A percentile compares a stretch with the other conserved stretches of the same genome.
These are phyloP conservation scores for Saccharomyces cerevisiae DNA, from an alignment of 805 yeast species.

Conservation along the genomic window DNA sequence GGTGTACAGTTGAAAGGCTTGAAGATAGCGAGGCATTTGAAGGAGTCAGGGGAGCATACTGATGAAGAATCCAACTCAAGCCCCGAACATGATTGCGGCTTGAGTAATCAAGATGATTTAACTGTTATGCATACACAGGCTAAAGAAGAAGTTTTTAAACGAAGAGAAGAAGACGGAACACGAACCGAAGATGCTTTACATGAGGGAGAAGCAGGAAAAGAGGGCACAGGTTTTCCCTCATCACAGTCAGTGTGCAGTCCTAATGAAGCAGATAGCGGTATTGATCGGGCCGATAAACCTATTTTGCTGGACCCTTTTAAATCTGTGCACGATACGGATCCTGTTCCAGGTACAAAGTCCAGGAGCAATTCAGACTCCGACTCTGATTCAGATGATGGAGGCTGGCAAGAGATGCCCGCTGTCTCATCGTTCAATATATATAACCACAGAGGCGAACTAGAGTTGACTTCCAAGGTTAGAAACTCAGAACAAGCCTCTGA, in stretches of 20 bases:
- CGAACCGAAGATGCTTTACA: neutral
- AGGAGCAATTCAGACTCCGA: slow-evolving; percentile 8
- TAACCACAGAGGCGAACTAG: slow-evolving; percentile 67
- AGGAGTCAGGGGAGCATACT: neutral
- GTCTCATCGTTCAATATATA: slow-evolving; percentile 71
- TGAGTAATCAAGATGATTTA: neutral
- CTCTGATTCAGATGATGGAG: slow-evolving; percentile 37
- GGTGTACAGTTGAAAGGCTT: slow-evolving; percentile 23
- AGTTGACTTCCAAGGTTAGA: slow-evolving; percentile 31
- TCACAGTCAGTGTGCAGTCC: neutral
- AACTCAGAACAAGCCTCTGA: neutral
- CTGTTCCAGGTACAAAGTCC: neutral
- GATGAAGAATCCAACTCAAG: neutral
- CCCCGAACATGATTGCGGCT: neutral
- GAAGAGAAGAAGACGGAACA: neutral
- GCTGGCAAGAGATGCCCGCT: slow-evolving; percentile 85
- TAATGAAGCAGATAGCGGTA: neutral
- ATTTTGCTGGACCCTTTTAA: neutral
- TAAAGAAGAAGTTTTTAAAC: neutral
- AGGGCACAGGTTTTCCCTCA: neutral
- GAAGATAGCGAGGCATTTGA: slow-evolving; percentile 12
- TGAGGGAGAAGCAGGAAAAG: neutral
- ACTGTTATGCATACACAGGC: neutral
- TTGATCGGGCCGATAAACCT: neutral
- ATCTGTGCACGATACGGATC: neutral